Percentiles rank a stretch among this genome's conserved stretches.
Conservation (phyloP, 176 grass and related monocot species). For the Metroxylon sagu region DNA sequence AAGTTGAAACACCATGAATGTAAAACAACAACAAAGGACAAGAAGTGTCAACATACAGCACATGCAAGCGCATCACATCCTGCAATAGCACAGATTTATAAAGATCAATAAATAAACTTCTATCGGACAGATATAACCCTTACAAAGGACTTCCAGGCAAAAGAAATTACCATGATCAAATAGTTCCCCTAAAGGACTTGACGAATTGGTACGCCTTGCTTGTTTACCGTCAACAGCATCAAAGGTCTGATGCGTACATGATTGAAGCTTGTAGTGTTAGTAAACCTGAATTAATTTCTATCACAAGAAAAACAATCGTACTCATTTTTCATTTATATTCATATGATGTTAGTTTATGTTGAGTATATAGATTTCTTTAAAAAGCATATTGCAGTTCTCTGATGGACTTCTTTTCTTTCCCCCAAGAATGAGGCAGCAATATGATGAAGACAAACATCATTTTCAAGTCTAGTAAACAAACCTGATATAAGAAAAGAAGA, state of each 20-base stretch:
- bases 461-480: not conserved
- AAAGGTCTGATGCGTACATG: slow-evolving; percentile 60
- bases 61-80: slow-evolving; percentile 99
- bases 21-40: not conserved
- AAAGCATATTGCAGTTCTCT: too few relatives aligned
- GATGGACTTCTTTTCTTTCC: too few relatives aligned
- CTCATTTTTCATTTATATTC: too few relatives aligned
- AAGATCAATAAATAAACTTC: too few relatives aligned
- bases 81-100: slow-evolving; percentile 15
- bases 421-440: too few relatives aligned
- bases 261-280: not conserved
- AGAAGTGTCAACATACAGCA: slow-evolving; percentile 61
- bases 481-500: slow-evolving; percentile 2
- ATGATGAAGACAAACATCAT: too few relatives aligned
- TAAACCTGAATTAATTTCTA: not conserved
- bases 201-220: slow-evolving; percentile 99
- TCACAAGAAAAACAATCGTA: not conserved
- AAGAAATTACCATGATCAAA: slow-evolving; percentile 83
- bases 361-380: too few relatives aligned
- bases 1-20: not conserved
- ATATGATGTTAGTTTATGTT: too few relatives aligned
- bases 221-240: slow-evolving; percentile 99
- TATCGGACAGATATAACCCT: not conserved
- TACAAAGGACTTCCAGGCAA: not conserved
- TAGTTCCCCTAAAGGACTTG: slow-evolving; percentile 98